Conservation (phyloP, 257 asterid species). For the Penstemon newberryi region DNA sequence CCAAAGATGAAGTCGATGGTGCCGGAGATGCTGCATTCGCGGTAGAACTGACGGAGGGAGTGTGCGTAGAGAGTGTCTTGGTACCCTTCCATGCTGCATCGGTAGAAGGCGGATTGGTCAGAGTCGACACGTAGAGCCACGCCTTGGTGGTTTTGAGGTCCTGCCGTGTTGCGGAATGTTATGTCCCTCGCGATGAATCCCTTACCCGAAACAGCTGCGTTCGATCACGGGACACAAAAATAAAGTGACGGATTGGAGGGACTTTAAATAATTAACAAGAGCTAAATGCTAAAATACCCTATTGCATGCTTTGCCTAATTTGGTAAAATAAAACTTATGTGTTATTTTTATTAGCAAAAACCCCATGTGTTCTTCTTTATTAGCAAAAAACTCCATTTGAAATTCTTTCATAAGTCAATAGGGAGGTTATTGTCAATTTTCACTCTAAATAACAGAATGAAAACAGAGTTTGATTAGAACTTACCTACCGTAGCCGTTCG, state of each 20-base stretch:
- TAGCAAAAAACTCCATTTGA: too few species aligned
- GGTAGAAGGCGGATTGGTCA: constrained; percentile 89
- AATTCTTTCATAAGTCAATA: too few species aligned
- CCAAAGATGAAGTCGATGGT: constrained; percentile 98
- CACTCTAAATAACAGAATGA: neutral
- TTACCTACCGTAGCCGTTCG: constrained; percentile 89
- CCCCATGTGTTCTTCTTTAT: too few species aligned
- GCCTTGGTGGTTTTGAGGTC: constrained; percentile 75
- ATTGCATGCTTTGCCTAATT: too few species aligned
- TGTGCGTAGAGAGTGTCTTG: constrained; percentile 96
- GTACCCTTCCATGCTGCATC: constrained; percentile 96
- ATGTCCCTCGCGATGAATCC: constrained; percentile 93
- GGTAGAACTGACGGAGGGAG: constrained; percentile 95
- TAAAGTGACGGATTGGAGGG: too few species aligned
- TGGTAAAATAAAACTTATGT: too few species aligned
- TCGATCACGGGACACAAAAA: too few species aligned
- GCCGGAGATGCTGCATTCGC: constrained; percentile 87
- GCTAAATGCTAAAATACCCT: too few species aligned
- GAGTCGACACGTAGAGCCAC: constrained; percentile 97
- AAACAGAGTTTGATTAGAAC: neutral
- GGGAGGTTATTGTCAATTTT: neutral
- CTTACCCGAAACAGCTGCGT: constrained; percentile 82
- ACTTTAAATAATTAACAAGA: too few species aligned
- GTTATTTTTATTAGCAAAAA: too few species aligned
- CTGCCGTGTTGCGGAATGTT: constrained; percentile 95